A percentile compares a stretch with the other conserved stretches of the same genome.
Evolutionary conservation across 352 stramenopile species (phyloP).

Genomic region (Globisporangium splendens): DNA sequence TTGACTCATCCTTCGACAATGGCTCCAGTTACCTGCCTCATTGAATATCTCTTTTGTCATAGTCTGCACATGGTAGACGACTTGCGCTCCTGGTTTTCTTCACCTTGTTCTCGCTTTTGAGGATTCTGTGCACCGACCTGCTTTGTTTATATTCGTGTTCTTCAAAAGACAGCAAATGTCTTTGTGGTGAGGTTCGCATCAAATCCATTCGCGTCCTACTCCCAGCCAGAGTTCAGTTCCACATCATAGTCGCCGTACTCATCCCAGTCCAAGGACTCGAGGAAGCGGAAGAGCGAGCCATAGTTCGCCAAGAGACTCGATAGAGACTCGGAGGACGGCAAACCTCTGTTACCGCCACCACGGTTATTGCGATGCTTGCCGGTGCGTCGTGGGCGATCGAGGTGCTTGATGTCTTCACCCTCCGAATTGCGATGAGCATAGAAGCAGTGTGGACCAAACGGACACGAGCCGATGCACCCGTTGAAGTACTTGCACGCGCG

Average conservation of each 20-base stretch:
- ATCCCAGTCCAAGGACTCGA: slow-evolving; percentile 60
- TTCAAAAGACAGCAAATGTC: too few species aligned
- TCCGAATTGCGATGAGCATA: slow-evolving; percentile 64
- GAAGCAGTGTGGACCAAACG: slow-evolving; percentile 72
- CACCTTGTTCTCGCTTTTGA: too few species aligned
- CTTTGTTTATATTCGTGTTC: too few species aligned
- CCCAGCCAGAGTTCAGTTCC: slow-evolving; percentile 6
- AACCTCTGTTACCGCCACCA: slow-evolving; percentile 8
- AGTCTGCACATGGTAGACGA: too few species aligned
- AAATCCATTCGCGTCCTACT: not conserved
- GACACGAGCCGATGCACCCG: slow-evolving; percentile 59
- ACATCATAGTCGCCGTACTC: slow-evolving; percentile 25
- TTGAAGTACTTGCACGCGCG: slow-evolving; percentile 84
- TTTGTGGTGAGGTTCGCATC: not conserved
- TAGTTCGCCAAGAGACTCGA: slow-evolving; percentile 57
- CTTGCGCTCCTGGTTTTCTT: too few species aligned
- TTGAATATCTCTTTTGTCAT: too few species aligned
- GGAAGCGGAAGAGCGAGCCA: slow-evolving; percentile 58
- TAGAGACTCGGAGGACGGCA: slow-evolving; percentile 19
- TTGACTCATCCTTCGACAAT: too few species aligned
- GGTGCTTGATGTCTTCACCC: slow-evolving; percentile 61
- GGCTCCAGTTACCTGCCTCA: too few species aligned
- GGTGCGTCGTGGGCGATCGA: slow-evolving; percentile 37
- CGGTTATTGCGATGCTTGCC: slow-evolving; percentile 9
- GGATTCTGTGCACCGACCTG: too few species aligned